Evolutionary conservation across 2,329 filamentous ascomycete species (phyloP), one percentile per base, ranked within the genome.

Genomic region (Paradendryphiella salina): DNA sequence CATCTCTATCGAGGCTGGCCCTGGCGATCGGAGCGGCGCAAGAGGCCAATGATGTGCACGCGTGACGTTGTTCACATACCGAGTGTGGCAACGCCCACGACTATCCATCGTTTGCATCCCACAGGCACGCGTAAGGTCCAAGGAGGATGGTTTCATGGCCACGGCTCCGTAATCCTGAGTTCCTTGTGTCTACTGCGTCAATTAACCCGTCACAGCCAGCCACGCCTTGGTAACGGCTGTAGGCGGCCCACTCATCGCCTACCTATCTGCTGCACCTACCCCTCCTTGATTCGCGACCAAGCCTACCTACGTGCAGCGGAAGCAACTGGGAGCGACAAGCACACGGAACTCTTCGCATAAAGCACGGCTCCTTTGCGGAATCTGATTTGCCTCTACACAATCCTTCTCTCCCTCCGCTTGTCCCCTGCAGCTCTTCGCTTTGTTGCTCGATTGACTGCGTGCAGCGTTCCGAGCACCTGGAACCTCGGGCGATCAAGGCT

Each of bases 241-340:
- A 42, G 56, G 62, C 54, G 61, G 60, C 62, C 67, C 63, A 66
- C 63, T 43, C 36, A n/a, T 42, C 32, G 45, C 56, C 50, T 62
- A 67, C 64, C 65, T 67, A 66, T 64, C 45, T 63, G 61, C 60
- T 69, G 68, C 68, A 63, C 58, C 52, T 66, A 65, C 67, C 67
- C 66, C 67, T 63, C 69, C 61, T 65, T 50, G 35, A 42, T 34
- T 46, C 39, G 43, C 42, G 35, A 43, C 41, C 45, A 37, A n/a
- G 14, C 35, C 33, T 17, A n/a, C 35, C 55, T 46, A 44, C 35
- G 31, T 56, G 51, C 46, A 40, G n/a, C 34, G 14, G 37, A 37
- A 20, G 49, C 49, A 52, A 36, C 29, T 35, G 38, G 33, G 29
- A 42, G 28, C 18, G 46, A 42, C 57, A 41, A 54, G 42, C 17